These are phyloP conservation scores for Lotus japonicus DNA, from an alignment of 306 rosid species.

Conservation along the genomic window DNA sequence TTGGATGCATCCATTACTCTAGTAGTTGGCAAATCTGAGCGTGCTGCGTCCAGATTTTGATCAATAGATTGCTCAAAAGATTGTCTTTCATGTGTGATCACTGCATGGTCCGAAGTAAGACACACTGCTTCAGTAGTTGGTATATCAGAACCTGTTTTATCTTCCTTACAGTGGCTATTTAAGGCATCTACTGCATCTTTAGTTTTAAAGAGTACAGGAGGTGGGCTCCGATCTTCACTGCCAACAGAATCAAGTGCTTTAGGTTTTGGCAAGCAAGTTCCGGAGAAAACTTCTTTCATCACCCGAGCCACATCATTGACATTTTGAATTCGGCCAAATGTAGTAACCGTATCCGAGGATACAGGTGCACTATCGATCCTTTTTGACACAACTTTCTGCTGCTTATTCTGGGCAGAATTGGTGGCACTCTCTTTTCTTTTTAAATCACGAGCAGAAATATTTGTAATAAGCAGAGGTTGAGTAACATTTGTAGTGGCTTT, in stretches of 20 bases:
- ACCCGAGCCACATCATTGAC: slow-evolving; percentile 92
- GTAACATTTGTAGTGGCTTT: slow-evolving; percentile 34
- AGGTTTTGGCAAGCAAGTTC: slow-evolving; percentile 55
- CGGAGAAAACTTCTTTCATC: slow-evolving; percentile 93
- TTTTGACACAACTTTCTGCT: slow-evolving; percentile 28
- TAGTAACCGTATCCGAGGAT: slow-evolving; percentile 48
- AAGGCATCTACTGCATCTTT: slow-evolving; percentile 18
- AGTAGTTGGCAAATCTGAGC: background rate
- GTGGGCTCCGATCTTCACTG: slow-evolving; percentile 42
- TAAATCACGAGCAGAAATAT: slow-evolving; percentile 40
- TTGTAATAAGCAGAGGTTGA: slow-evolving; percentile 40
- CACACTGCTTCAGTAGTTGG: background rate
- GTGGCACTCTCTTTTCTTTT: slow-evolving; percentile 56
- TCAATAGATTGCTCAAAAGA: background rate
- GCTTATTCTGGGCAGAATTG: slow-evolving; percentile 47
- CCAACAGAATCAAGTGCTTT: slow-evolving; percentile 44
- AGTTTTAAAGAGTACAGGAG: slow-evolving; percentile 17
- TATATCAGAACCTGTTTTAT: background rate
- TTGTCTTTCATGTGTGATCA: background rate
- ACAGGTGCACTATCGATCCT: slow-evolving; percentile 41
- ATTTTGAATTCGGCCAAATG: slow-evolving; percentile 57
- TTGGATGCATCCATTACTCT: background rate
- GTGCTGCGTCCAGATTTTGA: background rate
- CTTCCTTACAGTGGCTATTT: no score
- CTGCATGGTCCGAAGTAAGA: background rate